phyloP scores from a whole-genome alignment of 495 filamentous ascomycete species.

The Annulohypoxylon bovei region DNA sequence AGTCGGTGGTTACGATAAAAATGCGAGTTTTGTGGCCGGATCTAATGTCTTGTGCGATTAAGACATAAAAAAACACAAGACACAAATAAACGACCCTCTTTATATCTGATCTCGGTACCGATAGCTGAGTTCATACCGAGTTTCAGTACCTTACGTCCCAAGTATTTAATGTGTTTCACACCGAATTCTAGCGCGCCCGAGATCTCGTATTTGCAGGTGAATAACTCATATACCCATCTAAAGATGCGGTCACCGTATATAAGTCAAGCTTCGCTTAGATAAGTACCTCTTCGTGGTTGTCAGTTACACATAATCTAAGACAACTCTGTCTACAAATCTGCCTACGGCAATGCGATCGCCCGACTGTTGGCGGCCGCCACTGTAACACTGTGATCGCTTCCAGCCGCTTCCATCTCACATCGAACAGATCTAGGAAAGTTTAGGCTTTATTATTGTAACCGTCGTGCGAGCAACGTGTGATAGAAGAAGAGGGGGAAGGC shows the following conservation, averaged over 20 bases:
- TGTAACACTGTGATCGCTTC: constrained; percentile 35
- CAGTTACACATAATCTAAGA: constrained; percentile 40
- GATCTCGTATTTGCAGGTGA: not conserved
- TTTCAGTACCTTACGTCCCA: not conserved
- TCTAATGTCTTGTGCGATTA: constrained; percentile 19
- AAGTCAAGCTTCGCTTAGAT: constrained; percentile 30
- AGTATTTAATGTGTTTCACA: constrained; percentile 2
- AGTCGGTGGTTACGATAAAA: constrained; percentile 30
- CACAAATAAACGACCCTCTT: constrained; percentile 17
- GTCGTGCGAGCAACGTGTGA: not conserved
- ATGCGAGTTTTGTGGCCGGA: constrained; percentile 28
- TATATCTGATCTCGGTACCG: constrained; percentile 8
- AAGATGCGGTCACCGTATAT: not conserved
- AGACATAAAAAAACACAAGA: constrained; percentile 24
- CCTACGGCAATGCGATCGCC: constrained; percentile 37
- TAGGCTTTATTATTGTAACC: constrained; percentile 16
- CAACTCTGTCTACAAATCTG: constrained; percentile 27
- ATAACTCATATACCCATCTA: not conserved
- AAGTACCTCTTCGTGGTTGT: not conserved
- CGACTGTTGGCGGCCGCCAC: constrained; percentile 29
- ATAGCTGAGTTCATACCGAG: constrained; percentile 1
- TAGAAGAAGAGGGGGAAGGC: not conserved
- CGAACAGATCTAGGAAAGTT: constrained; percentile 28
- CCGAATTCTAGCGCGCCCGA: not conserved
- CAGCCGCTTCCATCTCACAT: constrained; percentile 26